Evolutionary conservation across 495 filamentous ascomycete genomes (phyloP).

Genomic region (Peziza echinospora): DNA sequence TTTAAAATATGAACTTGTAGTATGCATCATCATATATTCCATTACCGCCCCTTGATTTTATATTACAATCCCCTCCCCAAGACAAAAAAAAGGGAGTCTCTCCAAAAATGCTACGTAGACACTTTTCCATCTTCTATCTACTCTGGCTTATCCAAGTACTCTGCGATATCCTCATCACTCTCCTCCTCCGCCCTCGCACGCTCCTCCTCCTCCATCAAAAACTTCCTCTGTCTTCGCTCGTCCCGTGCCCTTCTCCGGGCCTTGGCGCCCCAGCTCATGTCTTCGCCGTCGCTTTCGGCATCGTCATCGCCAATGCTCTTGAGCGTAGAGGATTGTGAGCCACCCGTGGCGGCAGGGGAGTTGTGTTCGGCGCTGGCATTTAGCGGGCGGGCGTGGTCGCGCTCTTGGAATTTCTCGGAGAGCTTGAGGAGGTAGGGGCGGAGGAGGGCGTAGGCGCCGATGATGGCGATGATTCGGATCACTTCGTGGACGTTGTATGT

Average conservation of each 20-base stretch:
- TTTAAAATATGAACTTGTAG: too few species aligned
- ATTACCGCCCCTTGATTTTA: too few species aligned
- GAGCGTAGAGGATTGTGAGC: constrained; percentile 5
- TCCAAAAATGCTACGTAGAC: too few species aligned
- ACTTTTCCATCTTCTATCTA: too few species aligned
- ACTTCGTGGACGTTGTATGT: constrained; percentile 22
- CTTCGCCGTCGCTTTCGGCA: constrained; percentile 23
- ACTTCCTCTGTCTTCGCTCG: neutral
- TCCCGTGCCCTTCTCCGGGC: neutral
- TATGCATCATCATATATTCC: too few species aligned
- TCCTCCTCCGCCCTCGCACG: constrained; percentile 17
- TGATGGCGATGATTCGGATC: constrained; percentile 25
- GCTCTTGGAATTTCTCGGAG: constrained; percentile 1
- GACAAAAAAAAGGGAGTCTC: too few species aligned
- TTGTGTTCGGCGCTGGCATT: constrained; percentile 2
- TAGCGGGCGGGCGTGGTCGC: constrained; percentile 6
- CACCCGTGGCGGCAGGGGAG: constrained; percentile 3
- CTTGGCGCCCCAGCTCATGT: constrained; percentile 19
- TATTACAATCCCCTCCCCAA: too few species aligned
- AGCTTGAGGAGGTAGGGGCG: constrained; percentile 25
- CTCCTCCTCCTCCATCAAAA: constrained; percentile 17
- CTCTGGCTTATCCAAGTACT: constrained; percentile 2
- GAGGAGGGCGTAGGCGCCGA: constrained; percentile 27
- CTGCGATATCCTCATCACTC: constrained; percentile 7
- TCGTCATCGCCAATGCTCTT: constrained; percentile 17